Conservation (phyloP, 371 early-diverging fungal genomes). For the Mortierella sp. region DNA sequence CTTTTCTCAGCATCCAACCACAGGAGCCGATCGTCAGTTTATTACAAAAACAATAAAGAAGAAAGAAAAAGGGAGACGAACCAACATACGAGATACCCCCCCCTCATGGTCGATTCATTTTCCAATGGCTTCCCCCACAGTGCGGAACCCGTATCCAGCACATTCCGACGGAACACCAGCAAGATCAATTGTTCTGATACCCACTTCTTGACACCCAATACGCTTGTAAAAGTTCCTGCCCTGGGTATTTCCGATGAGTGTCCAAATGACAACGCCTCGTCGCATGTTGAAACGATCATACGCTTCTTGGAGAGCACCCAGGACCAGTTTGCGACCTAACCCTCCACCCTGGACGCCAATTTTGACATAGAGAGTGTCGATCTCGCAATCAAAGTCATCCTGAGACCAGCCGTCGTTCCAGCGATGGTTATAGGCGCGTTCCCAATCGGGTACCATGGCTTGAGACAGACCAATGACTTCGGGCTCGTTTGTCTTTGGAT, state of each 20-base stretch:
- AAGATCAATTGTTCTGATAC: conserved; percentile 26
- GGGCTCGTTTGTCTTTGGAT: conserved; percentile 13
- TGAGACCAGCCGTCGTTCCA: conserved; percentile 31
- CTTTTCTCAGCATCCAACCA: too few relatives aligned
- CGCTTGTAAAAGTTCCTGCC: conserved; percentile 33
- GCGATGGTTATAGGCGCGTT: conserved; percentile 40
- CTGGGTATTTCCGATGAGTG: conserved; percentile 28
- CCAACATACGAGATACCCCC: neutral
- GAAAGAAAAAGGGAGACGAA: neutral
- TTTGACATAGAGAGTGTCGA: conserved; percentile 51
- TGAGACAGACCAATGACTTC: conserved; percentile 49
- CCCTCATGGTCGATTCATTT: neutral
- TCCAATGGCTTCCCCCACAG: conserved; percentile 27
- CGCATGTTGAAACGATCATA: conserved; percentile 47
- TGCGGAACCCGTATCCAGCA: conserved; percentile 33
- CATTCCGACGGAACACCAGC: conserved; percentile 27
- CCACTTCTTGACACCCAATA: conserved; percentile 38
- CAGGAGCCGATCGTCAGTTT: too few relatives aligned
- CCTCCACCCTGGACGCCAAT: conserved; percentile 49
- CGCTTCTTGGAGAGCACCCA: conserved; percentile 37
- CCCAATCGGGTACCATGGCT: conserved; percentile 38
- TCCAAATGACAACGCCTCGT: conserved; percentile 42
- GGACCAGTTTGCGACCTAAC: conserved; percentile 36
- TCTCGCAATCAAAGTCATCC: conserved; percentile 43
- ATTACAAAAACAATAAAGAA: conserved; percentile 12